These are phyloP conservation scores for Kwoniella europaea DNA, from an alignment of 768 basidiomycete species.

Conservation along the genomic window DNA sequence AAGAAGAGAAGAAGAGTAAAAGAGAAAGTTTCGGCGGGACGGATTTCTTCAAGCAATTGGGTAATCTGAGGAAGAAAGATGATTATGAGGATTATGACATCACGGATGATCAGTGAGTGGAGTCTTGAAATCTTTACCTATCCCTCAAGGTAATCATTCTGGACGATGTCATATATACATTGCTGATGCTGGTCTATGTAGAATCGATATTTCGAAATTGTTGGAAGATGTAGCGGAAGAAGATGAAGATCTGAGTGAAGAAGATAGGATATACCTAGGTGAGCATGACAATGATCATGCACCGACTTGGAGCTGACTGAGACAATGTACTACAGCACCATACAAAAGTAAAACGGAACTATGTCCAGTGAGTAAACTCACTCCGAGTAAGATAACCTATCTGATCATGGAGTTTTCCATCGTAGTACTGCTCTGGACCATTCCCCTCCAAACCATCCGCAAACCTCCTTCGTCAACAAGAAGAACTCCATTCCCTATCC, in stretches of 20 bases:
- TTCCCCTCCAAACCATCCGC: slow-evolving; percentile 19
- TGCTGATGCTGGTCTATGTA: neutral
- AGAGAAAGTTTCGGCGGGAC: neutral
- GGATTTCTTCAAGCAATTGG: slow-evolving; percentile 16
- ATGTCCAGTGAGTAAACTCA: slow-evolving; percentile 21
- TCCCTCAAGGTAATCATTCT: no score
- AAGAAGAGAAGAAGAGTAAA: slow-evolving; percentile 5
- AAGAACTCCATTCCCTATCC: slow-evolving; percentile 5
- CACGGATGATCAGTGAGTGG: slow-evolving; percentile 5
- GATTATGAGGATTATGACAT: slow-evolving; percentile 7
- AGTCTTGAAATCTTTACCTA: no score
- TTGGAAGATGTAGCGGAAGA: slow-evolving; percentile 12
- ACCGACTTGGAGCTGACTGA: neutral
- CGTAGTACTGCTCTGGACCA: slow-evolving; percentile 25
- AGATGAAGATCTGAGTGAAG: slow-evolving; percentile 9
- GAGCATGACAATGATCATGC: neutral
- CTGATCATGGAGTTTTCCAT: neutral
- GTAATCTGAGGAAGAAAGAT: neutral
- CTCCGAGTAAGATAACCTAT: neutral
- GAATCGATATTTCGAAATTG: slow-evolving; percentile 5
- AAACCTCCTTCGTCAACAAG: slow-evolving; percentile 7
- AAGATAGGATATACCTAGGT: slow-evolving; percentile 26
- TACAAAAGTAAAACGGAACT: slow-evolving; percentile 6
- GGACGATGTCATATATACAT: no score
- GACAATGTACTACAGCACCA: neutral